Base-by-base conservation (phyloP, 352 stramenopile species). In the Phytophthora foliorum region DNA sequence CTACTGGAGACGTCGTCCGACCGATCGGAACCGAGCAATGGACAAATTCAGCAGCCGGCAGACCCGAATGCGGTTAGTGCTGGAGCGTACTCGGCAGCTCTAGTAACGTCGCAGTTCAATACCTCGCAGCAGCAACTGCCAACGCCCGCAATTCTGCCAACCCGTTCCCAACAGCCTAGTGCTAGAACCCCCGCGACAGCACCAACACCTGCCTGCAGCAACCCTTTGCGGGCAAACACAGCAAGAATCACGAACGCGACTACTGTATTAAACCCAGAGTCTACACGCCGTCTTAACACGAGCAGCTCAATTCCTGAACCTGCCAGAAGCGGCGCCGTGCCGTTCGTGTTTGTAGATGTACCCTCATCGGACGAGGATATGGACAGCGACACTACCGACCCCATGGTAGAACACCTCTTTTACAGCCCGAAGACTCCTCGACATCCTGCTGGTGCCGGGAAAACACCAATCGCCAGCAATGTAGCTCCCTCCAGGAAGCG, bases 401-500 rank as follows among this genome's bases (percentile, higher is more conserved):
- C 85, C 36, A 86, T 77, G 69, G 80, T 93, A 5, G 72, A 90
- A 62, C 83, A 93, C 50, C 58, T 93, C 17, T 93, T 93, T 27
- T 93, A 93, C 73, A 91, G 82, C n/a, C 80, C 85, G 14, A 91
- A 91, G 32, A 92, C 85, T 14, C 84, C 78, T 49, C 55, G 79
- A 31, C 14, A 59, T 4, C 45, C 49, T 50, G 36, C 6, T 45
- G 34, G 31, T 27, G 13, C 39, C 6, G 61, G 32, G 8, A 25
- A 24, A 38, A 29, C 25, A 25, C 46, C 52, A 44, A 7, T 19
- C 17, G 17, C 31, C 19, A 74, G 17, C 4, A 54, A 34, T 22
- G 9, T 7, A 27, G 45, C 24, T 7, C 19, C 46, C 14, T 73
- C 52, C 24, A 75, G 58, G 24, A 90, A 90, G 46, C 71, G 78